Evolutionary conservation across 306 rosid genomes (phyloP).

Genomic region (Hippophae rhamnoides): DNA sequence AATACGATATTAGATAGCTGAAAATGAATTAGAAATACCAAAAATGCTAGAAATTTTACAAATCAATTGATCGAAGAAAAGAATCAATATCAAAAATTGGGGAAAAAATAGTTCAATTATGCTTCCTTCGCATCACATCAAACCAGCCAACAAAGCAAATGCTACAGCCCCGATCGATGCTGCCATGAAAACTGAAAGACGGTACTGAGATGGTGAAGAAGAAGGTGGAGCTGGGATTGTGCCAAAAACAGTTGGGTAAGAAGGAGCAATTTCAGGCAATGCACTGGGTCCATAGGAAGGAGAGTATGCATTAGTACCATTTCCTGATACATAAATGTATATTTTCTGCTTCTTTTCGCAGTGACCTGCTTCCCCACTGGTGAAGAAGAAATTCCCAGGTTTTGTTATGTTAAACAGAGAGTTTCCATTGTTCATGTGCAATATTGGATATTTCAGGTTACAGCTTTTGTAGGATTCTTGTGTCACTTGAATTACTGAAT

Average conservation of each 20-base stretch:
- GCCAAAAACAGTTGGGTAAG: slow-evolving; percentile 72
- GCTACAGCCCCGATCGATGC: slow-evolving; percentile 27
- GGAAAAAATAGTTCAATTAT: too few species aligned
- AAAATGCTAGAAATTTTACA: too few species aligned
- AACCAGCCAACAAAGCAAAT: slow-evolving; percentile 14
- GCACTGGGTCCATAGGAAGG: slow-evolving; percentile 45
- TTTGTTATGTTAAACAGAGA: slow-evolving; percentile 75
- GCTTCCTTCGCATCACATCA: slow-evolving; percentile 15
- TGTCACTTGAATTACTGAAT: slow-evolving; percentile 80
- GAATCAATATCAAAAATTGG: too few species aligned
- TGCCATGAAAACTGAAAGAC: slow-evolving; percentile 11
- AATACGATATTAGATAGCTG: too few species aligned
- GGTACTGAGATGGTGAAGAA: slow-evolving; percentile 19
- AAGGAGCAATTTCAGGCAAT: slow-evolving; percentile 50
- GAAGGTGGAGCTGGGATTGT: slow-evolving; percentile 59
- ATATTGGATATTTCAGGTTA: slow-evolving; percentile 66
- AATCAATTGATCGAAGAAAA: too few species aligned
- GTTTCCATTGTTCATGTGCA: slow-evolving; percentile 72
- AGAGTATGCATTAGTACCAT: slow-evolving; percentile 23
- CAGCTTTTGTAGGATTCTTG: slow-evolving; percentile 51
- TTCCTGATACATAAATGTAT: slow-evolving; percentile 41
- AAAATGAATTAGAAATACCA: too few species aligned
- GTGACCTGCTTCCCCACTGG: slow-evolving; percentile 56
- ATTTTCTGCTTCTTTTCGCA: slow-evolving; percentile 73
- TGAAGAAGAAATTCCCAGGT: slow-evolving; percentile 58